These are phyloP conservation scores for Lindgomyces ingoldianus DNA, from an alignment of 495 filamentous ascomycete species.

Conservation along the genomic window DNA sequence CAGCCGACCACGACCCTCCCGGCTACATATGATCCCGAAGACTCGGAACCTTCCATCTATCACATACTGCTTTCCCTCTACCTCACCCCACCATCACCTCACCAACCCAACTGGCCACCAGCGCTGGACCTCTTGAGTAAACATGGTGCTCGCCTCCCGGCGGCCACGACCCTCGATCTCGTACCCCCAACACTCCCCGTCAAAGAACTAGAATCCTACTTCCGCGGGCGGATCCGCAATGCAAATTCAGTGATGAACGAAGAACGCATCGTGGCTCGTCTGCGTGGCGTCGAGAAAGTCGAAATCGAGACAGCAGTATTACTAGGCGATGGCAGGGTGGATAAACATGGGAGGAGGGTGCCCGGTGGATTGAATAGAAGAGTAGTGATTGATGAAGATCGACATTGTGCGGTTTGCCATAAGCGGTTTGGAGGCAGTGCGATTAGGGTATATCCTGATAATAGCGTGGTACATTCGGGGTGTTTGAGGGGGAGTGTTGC, in stretches of 20 bases:
- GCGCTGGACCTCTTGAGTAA: slow-evolving; percentile 85
- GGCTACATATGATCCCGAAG: slow-evolving; percentile 55
- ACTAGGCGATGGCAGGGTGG: slow-evolving; percentile 59
- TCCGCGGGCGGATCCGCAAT: slow-evolving; percentile 85
- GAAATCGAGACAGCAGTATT: slow-evolving; percentile 69
- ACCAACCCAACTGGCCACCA: slow-evolving; percentile 71
- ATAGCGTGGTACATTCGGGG: slow-evolving; percentile 52
- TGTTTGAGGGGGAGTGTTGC: slow-evolving; percentile 38
- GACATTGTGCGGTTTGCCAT: slow-evolving; percentile 87
- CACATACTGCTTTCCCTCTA: slow-evolving; percentile 89
- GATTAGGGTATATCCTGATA: slow-evolving; percentile 69
- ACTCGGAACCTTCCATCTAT: slow-evolving; percentile 74
- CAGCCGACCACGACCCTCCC: slow-evolving; percentile 42
- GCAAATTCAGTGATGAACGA: slow-evolving; percentile 80
- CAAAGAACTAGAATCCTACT: slow-evolving; percentile 82
- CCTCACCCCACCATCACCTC: slow-evolving; percentile 74
- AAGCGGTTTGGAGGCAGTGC: slow-evolving; percentile 90
- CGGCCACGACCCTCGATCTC: slow-evolving; percentile 76
- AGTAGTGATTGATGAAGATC: slow-evolving; percentile 80
- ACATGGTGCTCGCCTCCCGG: slow-evolving; percentile 88
- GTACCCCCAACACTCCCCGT: slow-evolving; percentile 81
- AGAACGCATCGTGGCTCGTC: slow-evolving; percentile 68
- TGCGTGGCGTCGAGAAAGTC: slow-evolving; percentile 73
- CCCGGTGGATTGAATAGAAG: slow-evolving; percentile 64
- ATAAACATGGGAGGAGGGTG: slow-evolving; percentile 42